Evolutionary conservation across 2,329 filamentous ascomycete species (phyloP), one percentile per base, ranked within the genome.

Genomic region (Alternaria conjuncta): DNA sequence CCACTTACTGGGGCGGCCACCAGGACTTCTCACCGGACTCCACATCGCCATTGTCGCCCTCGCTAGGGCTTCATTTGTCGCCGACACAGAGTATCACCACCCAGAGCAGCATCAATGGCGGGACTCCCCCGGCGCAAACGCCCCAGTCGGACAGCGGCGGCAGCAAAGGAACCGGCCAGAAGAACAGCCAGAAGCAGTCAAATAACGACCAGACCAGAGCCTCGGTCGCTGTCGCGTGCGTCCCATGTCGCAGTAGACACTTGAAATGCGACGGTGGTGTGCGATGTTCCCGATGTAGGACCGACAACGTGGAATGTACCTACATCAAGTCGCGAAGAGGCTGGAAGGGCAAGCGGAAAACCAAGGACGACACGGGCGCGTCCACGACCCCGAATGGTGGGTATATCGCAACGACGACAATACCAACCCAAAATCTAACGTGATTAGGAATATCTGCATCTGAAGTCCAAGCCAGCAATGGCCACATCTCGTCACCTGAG

Each of bases 241-340:
- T 86, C 10, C 82, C 82, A 26, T 87, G 86, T 62, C 81, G 85
- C 20, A 83, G 78, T 21, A 78, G 84, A 32, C 86, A 87, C 71
- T 72, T 86, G 36, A 86, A 86, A 68, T 87, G 86, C 70, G 84
- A 86, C 69, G 85, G 82, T 12, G 81, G 80, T 28, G 80, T 82
- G 15, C 84, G 85, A 6, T 80, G 79, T 51, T 86, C 85, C 46
- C 78, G 85, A 57, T 87, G 86, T 67, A 67, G 69, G 25, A 74
- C 78, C 10, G 81, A 83, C 46, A 77, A 78, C 9, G 81, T 82
- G 25, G 76, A 82, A 3, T 87, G 86, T 63, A 78, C 80, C 21
- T 87, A 87, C 71, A 80, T 85, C 50, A 83, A 84, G 66, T 86
- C 84, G 12, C 81, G 85, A 30, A 79, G 86, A 55, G 85, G 85